These are phyloP conservation scores for Pseudonitzschia delicatissima DNA, from an alignment of 108 stramenopile species.

Conservation along the genomic window DNA sequence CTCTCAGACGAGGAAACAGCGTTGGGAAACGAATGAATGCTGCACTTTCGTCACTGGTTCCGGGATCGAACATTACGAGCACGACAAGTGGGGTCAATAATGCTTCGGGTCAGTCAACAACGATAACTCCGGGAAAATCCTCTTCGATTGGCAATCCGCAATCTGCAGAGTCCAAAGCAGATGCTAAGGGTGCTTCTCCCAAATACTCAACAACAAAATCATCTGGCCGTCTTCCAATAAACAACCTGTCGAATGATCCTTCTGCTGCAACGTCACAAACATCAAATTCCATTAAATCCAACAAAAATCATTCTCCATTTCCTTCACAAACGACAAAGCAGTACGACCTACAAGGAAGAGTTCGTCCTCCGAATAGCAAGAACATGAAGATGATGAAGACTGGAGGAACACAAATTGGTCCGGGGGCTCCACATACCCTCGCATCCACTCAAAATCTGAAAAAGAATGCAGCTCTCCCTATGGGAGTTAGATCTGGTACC, in stretches of 20 bases:
- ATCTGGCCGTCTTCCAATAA: not conserved
- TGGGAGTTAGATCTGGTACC: too few relatives aligned
- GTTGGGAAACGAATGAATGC: slow-evolving; percentile 77
- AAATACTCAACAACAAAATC: not conserved
- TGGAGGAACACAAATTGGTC: not conserved
- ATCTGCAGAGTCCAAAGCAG: not conserved
- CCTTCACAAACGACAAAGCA: not conserved
- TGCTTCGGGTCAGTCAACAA: not conserved
- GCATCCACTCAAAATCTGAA: not conserved
- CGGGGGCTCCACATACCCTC: not conserved
- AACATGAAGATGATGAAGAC: not conserved
- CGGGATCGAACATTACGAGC: slow-evolving; percentile 14
- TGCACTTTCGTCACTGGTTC: slow-evolving; percentile 53
- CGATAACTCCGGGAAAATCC: not conserved
- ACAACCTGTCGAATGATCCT: not conserved
- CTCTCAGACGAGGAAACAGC: slow-evolving; percentile 54
- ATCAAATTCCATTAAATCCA: not conserved
- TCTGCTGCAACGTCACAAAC: not conserved
- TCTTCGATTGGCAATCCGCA: not conserved
- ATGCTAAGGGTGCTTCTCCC: not conserved
- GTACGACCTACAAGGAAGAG: not conserved
- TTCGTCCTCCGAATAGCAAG: not conserved
- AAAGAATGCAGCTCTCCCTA: not conserved
- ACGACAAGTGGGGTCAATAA: not conserved
- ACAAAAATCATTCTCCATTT: not conserved